Conservation (phyloP, 768 basidiomycete genomes). For the Macrolepiota fuliginosa region DNA sequence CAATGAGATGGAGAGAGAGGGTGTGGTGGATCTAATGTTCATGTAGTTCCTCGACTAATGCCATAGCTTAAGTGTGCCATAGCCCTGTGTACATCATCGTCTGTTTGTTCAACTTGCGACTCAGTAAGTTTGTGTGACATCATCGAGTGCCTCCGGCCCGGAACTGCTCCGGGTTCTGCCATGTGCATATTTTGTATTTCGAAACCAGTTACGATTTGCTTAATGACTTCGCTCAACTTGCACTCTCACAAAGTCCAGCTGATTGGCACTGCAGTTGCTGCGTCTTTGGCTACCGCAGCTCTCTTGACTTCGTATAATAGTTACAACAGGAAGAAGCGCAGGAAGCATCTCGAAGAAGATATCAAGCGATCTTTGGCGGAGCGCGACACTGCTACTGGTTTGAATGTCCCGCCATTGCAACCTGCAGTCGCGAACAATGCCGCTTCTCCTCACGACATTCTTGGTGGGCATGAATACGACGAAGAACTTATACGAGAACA, state of each 20-base stretch:
- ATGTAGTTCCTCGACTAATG: too few species aligned
- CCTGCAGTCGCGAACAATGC: neutral
- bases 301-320: constrained; percentile 57
- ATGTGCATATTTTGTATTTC: neutral
- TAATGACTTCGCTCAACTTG: constrained; percentile 31
- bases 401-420: constrained; percentile 2
- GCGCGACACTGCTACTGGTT: constrained; percentile 21
- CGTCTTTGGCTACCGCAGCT: constrained; percentile 60
- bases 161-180: neutral
- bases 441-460: constrained; percentile 1
- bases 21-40: too few species aligned
- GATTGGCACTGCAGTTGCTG: constrained; percentile 58
- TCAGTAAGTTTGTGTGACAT: neutral
- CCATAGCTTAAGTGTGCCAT: too few species aligned
- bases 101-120: too few species aligned
- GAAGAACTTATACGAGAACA: constrained; percentile 87
- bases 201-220: neutral
- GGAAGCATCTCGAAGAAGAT: constrained; percentile 57
- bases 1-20: too few species aligned
- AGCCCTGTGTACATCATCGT: too few species aligned
- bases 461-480: constrained; percentile 40
- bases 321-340: constrained; percentile 42
- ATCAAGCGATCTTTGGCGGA: constrained; percentile 48
- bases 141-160: neutral
- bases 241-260: constrained; percentile 66